Evolutionary conservation across 495 filamentous ascomycete species (phyloP), one percentile per base, ranked within the genome.

Genomic region (Bacidia rubella): DNA sequence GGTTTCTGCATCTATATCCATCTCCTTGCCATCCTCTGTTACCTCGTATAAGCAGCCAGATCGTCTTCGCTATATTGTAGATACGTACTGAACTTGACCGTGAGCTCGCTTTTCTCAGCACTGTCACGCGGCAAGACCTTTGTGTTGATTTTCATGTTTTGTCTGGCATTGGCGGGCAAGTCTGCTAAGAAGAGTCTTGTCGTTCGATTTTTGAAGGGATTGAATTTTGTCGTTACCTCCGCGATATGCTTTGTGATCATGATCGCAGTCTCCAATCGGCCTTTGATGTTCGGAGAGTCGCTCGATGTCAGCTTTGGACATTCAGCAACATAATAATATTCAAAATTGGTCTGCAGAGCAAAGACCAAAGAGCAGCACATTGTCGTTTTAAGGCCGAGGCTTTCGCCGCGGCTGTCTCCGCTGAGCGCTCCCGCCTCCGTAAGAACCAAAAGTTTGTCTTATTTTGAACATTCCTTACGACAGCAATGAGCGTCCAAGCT

Each of bases 171-270:
- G 20, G 85, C 77, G 7, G 92, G 90, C n/a, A 99, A 81, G 42
- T 83, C 74, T 21, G 85, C 81, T 57, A 97, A 83, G 65, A 99
- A 88, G 43, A 90, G 68, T 11, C 93, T 81, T 27, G 87, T 87
- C 26, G 88, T 82, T 60, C 87, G 86, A 32, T 83, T 72, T 3
- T 76, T 78, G 78, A 97, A 99, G 20, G 93, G 93, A 69, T 94
- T 94, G 82, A 95, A 96, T 62, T 74, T 77, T 57, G 86, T 82
- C 53, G 77, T 75, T 55, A 97, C 81, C 60, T 84, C 75, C 62
- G 87, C 85, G 69, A 98, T 83, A 73, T 83, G 87, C 60, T 77
- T 74, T 46, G 86, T 93, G 42, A 95, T 82, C 92, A 98, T 98
- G 29, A n/a, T n/a, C n/a, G n/a, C n/a, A n/a, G n/a, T n/a, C n/a